These are phyloP conservation scores for Lenwebbia sp. DNA, from an alignment of 345 rosid species.

Conservation along the genomic window DNA sequence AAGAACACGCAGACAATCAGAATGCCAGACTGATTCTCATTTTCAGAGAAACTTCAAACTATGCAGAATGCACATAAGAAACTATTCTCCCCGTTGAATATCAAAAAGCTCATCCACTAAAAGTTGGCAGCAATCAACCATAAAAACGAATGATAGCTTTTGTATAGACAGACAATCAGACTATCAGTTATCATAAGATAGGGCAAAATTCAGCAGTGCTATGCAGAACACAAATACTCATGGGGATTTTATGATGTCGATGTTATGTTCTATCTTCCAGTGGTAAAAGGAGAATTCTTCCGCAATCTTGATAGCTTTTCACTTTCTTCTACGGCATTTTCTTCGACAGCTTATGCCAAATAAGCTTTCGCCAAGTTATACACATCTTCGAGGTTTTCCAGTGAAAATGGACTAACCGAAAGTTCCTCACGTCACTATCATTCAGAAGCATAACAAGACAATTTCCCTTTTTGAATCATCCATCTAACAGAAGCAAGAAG, in stretches of 20 bases:
- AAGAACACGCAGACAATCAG: not conserved
- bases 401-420: not conserved
- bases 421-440: not conserved
- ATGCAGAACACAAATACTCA: not conserved
- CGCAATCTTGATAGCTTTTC: not conserved
- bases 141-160: not conserved
- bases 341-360: not conserved
- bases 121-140: not conserved
- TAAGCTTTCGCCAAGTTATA: not conserved
- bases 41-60: not conserved
- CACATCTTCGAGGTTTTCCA: not conserved
- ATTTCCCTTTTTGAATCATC: not conserved
- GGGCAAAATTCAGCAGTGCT: not conserved
- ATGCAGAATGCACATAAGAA: not conserved
- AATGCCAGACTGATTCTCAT: not conserved
- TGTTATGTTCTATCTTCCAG: not conserved
- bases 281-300: not conserved
- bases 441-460: not conserved
- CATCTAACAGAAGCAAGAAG: not conserved
- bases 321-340: not conserved
- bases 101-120: not conserved
- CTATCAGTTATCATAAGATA: not conserved
- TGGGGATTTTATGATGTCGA: not conserved
- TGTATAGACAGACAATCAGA: not conserved
- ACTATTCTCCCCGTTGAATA: not conserved